Percentiles rank a stretch among this genome's conserved stretches.
Evolutionary conservation across 768 basidiomycete genomes (phyloP).

Genomic region (Pilatotrama ljubarskyi): DNA sequence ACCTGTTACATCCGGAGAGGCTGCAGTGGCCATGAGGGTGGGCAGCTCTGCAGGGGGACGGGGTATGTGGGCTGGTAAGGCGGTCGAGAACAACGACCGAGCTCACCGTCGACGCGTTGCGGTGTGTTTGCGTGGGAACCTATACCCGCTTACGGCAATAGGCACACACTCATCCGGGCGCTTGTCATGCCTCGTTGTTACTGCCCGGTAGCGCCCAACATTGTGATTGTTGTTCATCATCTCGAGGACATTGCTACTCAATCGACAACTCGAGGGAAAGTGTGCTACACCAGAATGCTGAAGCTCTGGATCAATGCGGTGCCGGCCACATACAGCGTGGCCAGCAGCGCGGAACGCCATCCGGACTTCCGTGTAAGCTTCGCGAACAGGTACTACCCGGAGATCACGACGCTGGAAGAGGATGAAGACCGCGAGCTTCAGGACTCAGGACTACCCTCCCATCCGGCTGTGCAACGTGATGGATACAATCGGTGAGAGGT

Average conservation of each 20-base stretch:
- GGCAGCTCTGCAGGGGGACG: conserved; percentile 28
- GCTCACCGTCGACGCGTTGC: conserved; percentile 31
- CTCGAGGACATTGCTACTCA: background rate
- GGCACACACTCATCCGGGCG: background rate
- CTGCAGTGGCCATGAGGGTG: conserved; percentile 29
- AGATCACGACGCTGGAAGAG: too few relatives aligned
- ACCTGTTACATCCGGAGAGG: conserved; percentile 22
- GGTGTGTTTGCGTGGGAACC: conserved; percentile 28
- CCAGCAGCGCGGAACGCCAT: too few relatives aligned
- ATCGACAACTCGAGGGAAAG: too few relatives aligned
- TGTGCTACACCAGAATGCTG: too few relatives aligned
- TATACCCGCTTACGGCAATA: conserved; percentile 13
- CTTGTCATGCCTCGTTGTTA: background rate
- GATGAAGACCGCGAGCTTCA: too few relatives aligned
- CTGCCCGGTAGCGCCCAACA: background rate
- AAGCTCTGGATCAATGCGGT: too few relatives aligned
- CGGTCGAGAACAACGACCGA: conserved; percentile 28
- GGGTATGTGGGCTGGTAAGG: conserved; percentile 30
- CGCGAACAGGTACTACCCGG: too few relatives aligned
- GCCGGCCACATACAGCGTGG: too few relatives aligned
- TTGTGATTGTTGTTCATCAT: background rate
- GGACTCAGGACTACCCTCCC: too few relatives aligned
- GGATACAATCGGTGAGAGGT: too few relatives aligned
- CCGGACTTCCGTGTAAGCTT: too few relatives aligned
- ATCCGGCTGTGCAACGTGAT: too few relatives aligned